Percentiles rank a stretch among this genome's conserved stretches.
These are phyloP conservation scores for Thuidium tamariscinum DNA, from an alignment of 225 moss, liverwort and hornwort genomes.

Conservation along the genomic window DNA sequence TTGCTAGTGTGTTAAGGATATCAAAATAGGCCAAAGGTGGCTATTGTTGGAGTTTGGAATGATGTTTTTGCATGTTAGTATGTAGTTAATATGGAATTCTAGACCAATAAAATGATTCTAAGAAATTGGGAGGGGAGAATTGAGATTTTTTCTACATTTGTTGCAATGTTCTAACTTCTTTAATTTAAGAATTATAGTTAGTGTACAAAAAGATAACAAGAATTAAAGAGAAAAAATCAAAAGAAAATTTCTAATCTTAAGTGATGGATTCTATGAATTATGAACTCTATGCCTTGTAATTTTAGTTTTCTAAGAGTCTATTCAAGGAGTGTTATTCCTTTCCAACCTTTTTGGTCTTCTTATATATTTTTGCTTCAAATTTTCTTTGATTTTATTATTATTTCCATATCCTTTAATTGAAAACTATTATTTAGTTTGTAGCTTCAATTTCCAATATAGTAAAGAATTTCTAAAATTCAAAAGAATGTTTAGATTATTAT, in stretches of 20 bases:
- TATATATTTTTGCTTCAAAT: neutral
- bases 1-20: fast-evolving
- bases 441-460: neutral
- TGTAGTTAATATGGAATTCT: too few species aligned
- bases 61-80: neutral
- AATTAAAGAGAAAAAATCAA: neutral
- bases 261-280: too few species aligned
- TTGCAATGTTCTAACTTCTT: neutral
- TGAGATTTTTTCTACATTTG: neutral
- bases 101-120: neutral
- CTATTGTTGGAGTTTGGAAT: neutral
- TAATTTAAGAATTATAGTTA: neutral
- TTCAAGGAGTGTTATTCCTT: fast-evolving
- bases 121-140: neutral
- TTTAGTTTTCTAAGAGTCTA: neutral
- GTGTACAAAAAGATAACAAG: fast-evolving
- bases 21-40: fast-evolving
- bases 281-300: fast-evolving
- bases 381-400: neutral
- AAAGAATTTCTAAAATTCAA: neutral
- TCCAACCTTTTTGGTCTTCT: neutral
- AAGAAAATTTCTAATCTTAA: neutral
- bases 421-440: fast-evolving
- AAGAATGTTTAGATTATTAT: too few species aligned
- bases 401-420: fast-evolving